Evolutionary conservation across 192 early-diverging fungal genomes (phyloP), one percentile per base, ranked within the genome.

Genomic region (Entophlyctis luteolus): DNA sequence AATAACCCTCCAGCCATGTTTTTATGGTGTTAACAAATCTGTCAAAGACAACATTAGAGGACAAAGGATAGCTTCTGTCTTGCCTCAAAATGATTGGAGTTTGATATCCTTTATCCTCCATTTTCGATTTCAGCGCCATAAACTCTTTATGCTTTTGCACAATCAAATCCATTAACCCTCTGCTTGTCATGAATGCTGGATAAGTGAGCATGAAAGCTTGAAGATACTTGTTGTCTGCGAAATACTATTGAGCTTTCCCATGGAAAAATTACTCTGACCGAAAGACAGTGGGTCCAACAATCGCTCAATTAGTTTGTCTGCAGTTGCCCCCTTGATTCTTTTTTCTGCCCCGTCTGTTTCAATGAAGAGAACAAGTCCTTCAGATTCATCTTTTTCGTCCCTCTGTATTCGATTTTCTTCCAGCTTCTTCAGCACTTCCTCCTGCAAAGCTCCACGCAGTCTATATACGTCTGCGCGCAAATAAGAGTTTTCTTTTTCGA

Each of bases 1-100:
- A 85, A 69, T 79, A 80, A 27, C 81, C 68, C 52, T 83, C 81
- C 16, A 84, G 53, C 84, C 84, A 85, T 31, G 73, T 76, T 47
- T 78, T 85, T 2, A 85, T 48, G 25, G 75, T 49, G 59, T 85
- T 83, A 1, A 83, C 59, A 46, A 77, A 73, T 66, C 79, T 83
- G 12, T 42, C 39, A 5, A 38, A 2, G 4, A n/a, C n/a, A 3
- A 66, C 18, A 28, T 28, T 48, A 52, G 33, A 6, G 28, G 39
- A 67, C 36, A 49, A 50, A 52, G n/a, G n/a, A 42, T 42, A 71
- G 35, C 46, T 33, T 4, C 18, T 18, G 29, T 23, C 1, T n/a
- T 36, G 76, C 78, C 72, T 56, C 1, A 72, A 42, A 46, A 77
- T 47, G 16, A 74, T 38, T 4, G 78, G 79, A 3, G 67, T 70